Evolutionary conservation across 2,329 filamentous ascomycete genomes (phyloP).

Genomic region (Talaromyces pinophilus): DNA sequence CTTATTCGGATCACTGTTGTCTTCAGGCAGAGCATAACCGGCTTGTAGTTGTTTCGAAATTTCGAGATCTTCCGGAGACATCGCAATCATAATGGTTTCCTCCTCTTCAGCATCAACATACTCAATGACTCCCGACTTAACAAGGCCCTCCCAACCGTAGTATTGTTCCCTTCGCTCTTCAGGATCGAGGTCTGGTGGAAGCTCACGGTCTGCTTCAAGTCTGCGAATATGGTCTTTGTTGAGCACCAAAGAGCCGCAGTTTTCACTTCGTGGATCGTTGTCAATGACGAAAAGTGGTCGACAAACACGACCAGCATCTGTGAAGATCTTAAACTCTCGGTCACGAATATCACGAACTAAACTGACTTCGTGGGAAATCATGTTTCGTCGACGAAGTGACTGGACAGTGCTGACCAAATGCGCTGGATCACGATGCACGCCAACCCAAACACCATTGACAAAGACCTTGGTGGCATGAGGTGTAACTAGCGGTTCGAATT

Average conservation of each 20-base stretch:
- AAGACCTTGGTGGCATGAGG: conserved; percentile 97
- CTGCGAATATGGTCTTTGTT: conserved; percentile 79
- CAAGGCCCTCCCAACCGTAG: conserved; percentile 86
- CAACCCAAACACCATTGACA: conserved; percentile 97
- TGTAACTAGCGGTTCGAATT: conserved; percentile 82
- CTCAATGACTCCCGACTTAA: conserved; percentile 83
- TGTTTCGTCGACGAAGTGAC: conserved; percentile 74
- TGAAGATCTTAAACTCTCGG: conserved; percentile 97
- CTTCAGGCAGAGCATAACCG: conserved; percentile 61
- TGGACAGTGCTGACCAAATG: conserved; percentile 79
- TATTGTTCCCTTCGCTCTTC: conserved; percentile 61
- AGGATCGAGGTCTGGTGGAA: conserved; percentile 61
- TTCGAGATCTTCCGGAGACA: conserved; percentile 95
- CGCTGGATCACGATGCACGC: conserved; percentile 85
- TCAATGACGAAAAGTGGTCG: conserved; percentile 92
- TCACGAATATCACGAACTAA: conserved; percentile 95
- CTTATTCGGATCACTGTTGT: conserved; percentile 72
- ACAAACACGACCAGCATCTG: conserved; percentile 92
- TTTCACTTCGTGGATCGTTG: conserved; percentile 72
- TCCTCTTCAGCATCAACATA: conserved; percentile 98
- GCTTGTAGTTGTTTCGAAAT: conserved; percentile 69
- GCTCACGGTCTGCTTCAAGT: conserved; percentile 71
- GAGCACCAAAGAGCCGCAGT: conserved; percentile 75
- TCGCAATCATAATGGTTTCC: conserved; percentile 98
- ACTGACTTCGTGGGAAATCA: conserved; percentile 89